Percentiles rank a stretch among this genome's conserved stretches.
Evolutionary conservation across 2,329 filamentous ascomycete species (phyloP).

Genomic region (Aspergillus sp.): DNA sequence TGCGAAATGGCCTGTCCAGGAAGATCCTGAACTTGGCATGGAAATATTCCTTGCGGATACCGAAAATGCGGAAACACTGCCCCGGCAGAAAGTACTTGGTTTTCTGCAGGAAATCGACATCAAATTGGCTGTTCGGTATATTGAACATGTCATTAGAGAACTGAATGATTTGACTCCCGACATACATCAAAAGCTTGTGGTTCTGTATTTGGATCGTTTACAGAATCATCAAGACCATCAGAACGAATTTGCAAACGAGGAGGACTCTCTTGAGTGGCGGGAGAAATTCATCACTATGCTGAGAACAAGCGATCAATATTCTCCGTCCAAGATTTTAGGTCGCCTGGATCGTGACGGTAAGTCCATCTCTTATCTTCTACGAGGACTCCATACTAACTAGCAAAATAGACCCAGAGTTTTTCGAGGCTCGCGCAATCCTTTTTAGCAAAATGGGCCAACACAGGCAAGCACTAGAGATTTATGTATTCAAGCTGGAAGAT

Average conservation of each 20-base stretch:
- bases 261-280: conserved; percentile 60
- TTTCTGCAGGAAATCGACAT: conserved; percentile 72
- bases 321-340: conserved; percentile 72
- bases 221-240: conserved; percentile 39
- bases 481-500: conserved; percentile 89
- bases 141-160: conserved; percentile 89
- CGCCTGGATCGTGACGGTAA: conserved; percentile 77
- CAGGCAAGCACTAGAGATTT: conserved; percentile 93
- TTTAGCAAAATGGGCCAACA: conserved; percentile 94
- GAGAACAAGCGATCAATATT: conserved; percentile 75
- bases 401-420: conserved; percentile 72
- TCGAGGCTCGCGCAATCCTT: conserved; percentile 84
- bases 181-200: conserved; percentile 80
- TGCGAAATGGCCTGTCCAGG: conserved; percentile 79
- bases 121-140: conserved; percentile 73
- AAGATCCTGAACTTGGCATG: conserved; percentile 75
- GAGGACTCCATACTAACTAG: conserved; percentile 1
- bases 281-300: conserved; percentile 72
- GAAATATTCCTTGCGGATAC: conserved; percentile 91
- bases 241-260: conserved; percentile 37
- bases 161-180: conserved; percentile 80
- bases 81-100: conserved; percentile 70
- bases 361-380: conserved; percentile 26
- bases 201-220: conserved; percentile 64
- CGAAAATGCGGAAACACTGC: conserved; percentile 88